Base-by-base conservation (phyloP, 352 stramenopile species). In the Pythium aquatile region DNA sequence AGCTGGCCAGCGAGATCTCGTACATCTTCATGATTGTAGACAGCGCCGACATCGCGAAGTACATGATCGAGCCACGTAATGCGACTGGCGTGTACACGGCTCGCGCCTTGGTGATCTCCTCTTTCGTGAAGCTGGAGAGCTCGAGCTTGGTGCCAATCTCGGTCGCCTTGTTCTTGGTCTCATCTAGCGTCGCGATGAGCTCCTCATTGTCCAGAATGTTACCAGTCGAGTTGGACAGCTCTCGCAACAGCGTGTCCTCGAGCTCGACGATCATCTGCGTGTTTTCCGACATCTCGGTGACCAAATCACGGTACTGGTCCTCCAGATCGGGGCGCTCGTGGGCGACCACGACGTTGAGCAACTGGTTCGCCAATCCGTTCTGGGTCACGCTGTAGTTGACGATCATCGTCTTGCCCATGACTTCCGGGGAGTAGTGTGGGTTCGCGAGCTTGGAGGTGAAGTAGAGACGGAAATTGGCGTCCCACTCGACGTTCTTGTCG, bases 331-430 rank as follows among this genome's bases (percentile, higher is more conserved):
- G 87, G 1, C 94, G 81, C 60, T 98, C 94, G 63, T 98, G 91
- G 1, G 75, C 91, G 5, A 98, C 94, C 4, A 98, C 94, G 2
- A 97, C 90, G 67, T 98, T 97, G 1, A 98, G 68, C 17, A 98
- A 79, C 60, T 98, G 94, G 69, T 98, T 97, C 0, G 91, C 87
- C 3, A 98, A 69, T 0, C 94, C 94, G 35, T 94, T 80, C 55
- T 97, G 87, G 0, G 94, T 98, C 7, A 98, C 94, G 58, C 85
- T 94, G 75, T 98, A 98, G 75, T 98, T 98, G 58, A 98, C 93
- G 48, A 98, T 96, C 91, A 97, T 98, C 0, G 93, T 98, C 61
- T 98, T 98, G 29, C 93, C 90, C 93, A 98, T 98, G 33, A 98
- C 88, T 72, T 98, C 94, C 6, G 94, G 94, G 0, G 87, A 97